Conservation (phyloP, 164 flowering plant genomes). For the Stephania yunnanensis region DNA sequence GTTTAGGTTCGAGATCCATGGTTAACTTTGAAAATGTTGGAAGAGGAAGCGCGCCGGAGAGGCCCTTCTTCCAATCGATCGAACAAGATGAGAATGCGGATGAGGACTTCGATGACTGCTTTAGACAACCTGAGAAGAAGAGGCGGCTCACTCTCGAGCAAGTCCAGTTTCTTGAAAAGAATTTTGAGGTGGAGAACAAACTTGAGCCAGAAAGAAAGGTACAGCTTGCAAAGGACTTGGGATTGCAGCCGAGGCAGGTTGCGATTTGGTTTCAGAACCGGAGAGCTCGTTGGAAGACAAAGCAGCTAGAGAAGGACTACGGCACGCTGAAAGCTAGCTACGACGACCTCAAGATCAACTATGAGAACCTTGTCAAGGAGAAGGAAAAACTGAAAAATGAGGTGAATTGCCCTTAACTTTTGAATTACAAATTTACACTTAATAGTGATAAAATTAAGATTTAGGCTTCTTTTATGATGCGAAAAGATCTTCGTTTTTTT, state of each 20-base stretch:
- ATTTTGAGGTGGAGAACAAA: slow-evolving; percentile 74
- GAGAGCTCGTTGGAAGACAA: slow-evolving; percentile 48
- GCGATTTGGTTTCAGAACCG: slow-evolving; percentile 57
- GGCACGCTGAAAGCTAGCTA: slow-evolving; percentile 31
- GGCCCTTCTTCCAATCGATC: slow-evolving; percentile 36
- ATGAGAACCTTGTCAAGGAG: slow-evolving; percentile 51
- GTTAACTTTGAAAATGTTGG: slow-evolving; percentile 44
- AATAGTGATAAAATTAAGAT: not conserved
- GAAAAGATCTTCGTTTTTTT: not conserved
- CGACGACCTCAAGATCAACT: slow-evolving; percentile 50
- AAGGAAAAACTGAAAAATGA: slow-evolving; percentile 55
- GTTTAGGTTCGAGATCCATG: slow-evolving; percentile 59
- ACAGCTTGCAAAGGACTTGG: slow-evolving; percentile 66
- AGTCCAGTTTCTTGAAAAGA: slow-evolving; percentile 62
- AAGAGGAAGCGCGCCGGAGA: slow-evolving; percentile 25
- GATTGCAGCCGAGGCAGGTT: slow-evolving; percentile 77
- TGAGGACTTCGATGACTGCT: slow-evolving; percentile 57
- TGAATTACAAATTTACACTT: not conserved
- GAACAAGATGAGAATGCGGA: slow-evolving; percentile 53
- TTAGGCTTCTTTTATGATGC: not conserved
- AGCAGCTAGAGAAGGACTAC: slow-evolving; percentile 46
- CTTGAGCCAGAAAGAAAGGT: slow-evolving; percentile 81
- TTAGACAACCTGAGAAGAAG: slow-evolving; percentile 71
- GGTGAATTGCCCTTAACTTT: slow-evolving; percentile 25
- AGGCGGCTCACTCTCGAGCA: slow-evolving; percentile 59